Evolutionary conservation across 1,284 basidiomycete species (phyloP).

Genomic region (Tausonia pullulans): DNA sequence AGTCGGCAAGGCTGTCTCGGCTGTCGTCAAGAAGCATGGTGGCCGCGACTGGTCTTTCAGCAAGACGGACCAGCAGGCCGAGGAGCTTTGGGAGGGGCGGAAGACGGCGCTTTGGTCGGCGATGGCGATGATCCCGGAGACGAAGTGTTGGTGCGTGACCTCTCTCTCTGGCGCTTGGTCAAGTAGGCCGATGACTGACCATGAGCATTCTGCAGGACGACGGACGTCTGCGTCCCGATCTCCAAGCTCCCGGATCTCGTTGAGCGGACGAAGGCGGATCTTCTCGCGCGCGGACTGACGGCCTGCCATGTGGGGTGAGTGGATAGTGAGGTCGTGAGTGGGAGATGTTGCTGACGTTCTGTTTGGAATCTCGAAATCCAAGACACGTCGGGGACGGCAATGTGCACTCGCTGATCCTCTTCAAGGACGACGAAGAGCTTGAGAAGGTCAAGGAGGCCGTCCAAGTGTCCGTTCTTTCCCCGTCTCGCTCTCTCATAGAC

Average conservation of each 20-base stretch:
- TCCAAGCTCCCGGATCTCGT: slow-evolving; percentile 65
- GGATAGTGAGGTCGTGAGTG: background rate
- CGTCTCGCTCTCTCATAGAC: background rate
- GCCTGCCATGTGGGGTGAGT: slow-evolving; percentile 39
- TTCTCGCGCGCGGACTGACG: slow-evolving; percentile 47
- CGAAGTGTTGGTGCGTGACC: slow-evolving; percentile 48
- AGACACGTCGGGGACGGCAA: slow-evolving; percentile 71
- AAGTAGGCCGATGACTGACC: background rate
- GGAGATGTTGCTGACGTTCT: slow-evolving; percentile 24
- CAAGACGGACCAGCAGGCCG: slow-evolving; percentile 53
- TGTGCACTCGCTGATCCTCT: slow-evolving; percentile 29
- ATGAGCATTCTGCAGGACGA: background rate
- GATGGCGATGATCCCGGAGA: slow-evolving; percentile 47
- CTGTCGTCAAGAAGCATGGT: slow-evolving; percentile 53
- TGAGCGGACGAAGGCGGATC: slow-evolving; percentile 61
- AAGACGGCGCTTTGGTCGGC: slow-evolving; percentile 71
- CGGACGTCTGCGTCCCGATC: slow-evolving; percentile 52
- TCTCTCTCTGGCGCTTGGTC: background rate
- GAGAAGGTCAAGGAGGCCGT: slow-evolving; percentile 35
- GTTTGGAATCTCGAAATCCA: background rate
- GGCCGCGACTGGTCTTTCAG: slow-evolving; percentile 61
- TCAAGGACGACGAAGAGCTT: slow-evolving; percentile 30
- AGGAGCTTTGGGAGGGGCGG: slow-evolving; percentile 68
- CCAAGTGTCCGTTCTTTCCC: slow-evolving; percentile 23
- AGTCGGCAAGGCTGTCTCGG: slow-evolving; percentile 48